Evolutionary conservation across 768 basidiomycete species (phyloP).

Genomic region (Mycena vitilis): DNA sequence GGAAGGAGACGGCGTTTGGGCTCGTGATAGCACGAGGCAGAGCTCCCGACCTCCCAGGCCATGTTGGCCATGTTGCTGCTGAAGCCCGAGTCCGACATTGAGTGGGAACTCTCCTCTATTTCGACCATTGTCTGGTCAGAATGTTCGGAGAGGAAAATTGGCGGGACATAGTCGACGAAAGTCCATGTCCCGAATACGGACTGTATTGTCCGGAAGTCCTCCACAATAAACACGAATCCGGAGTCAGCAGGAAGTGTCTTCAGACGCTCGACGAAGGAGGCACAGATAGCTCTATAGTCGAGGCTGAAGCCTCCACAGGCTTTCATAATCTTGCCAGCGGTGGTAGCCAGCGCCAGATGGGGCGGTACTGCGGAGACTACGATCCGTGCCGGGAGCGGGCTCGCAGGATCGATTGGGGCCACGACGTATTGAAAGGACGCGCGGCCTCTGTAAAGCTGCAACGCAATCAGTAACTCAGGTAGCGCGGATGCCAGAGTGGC

Average conservation of each 20-base stretch:
- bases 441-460: conserved; percentile 17
- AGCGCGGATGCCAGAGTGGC: neutral
- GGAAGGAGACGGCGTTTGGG: conserved; percentile 22
- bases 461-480: neutral
- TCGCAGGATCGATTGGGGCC: conserved; percentile 4
- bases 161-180: neutral
- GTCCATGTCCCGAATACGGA: neutral
- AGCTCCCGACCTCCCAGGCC: conserved; percentile 8
- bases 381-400: neutral
- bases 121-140: conserved; percentile 1
- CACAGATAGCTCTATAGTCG: neutral
- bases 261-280: conserved; percentile 7
- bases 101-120: neutral
- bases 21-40: conserved; percentile 5
- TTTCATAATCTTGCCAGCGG: conserved; percentile 6
- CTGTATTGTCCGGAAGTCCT: neutral
- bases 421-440: conserved; percentile 20
- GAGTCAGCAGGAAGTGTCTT: neutral
- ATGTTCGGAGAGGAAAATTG: conserved; percentile 3
- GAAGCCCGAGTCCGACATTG: neutral
- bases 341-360: conserved; percentile 6
- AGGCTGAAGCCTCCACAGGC: neutral
- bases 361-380: conserved; percentile 2
- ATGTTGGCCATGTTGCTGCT: neutral
- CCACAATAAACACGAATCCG: neutral